Evolutionary conservation across 148 eudicot species (phyloP).

Genomic region (Dysphania ambrosioides): DNA sequence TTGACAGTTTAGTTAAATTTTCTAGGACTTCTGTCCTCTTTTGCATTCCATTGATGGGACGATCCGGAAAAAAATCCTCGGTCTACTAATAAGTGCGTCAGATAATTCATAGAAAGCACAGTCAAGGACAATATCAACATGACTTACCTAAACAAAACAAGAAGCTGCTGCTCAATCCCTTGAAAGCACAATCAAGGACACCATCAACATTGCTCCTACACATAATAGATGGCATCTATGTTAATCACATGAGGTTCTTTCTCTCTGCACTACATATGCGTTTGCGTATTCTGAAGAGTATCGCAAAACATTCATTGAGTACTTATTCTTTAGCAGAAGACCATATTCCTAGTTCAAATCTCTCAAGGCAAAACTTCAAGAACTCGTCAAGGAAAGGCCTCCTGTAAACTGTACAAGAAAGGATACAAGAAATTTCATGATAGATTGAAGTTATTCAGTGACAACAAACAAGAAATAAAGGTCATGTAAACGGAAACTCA

Average conservation of each 20-base stretch:
- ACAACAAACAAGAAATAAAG: no score
- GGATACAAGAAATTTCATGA: neutral
- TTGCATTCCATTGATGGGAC: no score
- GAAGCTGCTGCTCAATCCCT: slow-evolving; percentile 17
- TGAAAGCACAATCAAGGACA: slow-evolving; percentile 15
- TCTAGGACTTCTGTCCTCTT: no score
- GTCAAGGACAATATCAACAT: neutral
- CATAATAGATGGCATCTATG: no score
- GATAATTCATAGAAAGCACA: neutral
- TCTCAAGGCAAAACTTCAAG: slow-evolving; percentile 44
- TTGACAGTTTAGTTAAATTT: neutral
- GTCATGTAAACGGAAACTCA: no score
- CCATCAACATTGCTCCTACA: slow-evolving; percentile 8
- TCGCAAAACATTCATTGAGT: neutral
- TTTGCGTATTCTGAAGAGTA: neutral
- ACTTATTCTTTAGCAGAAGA: slow-evolving; percentile 45
- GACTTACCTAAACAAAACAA: slow-evolving; percentile 25
- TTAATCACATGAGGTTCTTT: no score
- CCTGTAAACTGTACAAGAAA: slow-evolving; percentile 34
- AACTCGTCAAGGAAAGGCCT: slow-evolving; percentile 47
- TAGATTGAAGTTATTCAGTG: no score
- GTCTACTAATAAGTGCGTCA: no score
- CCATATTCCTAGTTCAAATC: slow-evolving; percentile 54
- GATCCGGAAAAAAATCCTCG: no score
- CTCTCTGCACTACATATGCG: neutral